phyloP scores from a whole-genome alignment of 2,329 filamentous ascomycete species.

The Erysiphe pisi region DNA sequence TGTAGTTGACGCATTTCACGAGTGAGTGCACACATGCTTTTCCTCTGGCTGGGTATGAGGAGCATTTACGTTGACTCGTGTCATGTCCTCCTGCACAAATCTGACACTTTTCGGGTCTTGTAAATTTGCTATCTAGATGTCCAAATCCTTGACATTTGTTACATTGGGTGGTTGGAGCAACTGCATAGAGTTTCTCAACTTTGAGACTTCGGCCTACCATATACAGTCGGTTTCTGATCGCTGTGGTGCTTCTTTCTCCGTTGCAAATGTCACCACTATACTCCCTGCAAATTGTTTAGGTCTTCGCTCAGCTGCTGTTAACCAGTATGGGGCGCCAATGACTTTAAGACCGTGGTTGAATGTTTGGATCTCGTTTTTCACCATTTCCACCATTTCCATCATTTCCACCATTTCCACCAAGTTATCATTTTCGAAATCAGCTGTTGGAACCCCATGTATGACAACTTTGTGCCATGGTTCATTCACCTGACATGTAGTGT shows the following conservation, averaged over 20 bases:
- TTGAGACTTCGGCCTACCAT: background rate
- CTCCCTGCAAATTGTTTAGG: background rate
- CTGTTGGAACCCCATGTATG: background rate
- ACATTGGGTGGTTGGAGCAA: background rate
- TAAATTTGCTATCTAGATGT: background rate
- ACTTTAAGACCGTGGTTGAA: background rate
- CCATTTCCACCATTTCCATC: background rate
- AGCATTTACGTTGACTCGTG: background rate
- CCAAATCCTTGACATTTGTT: background rate
- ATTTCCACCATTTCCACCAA: background rate
- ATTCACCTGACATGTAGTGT: background rate
- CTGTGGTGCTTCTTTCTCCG: background rate
- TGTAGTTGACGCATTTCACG: background rate
- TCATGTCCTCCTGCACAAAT: background rate
- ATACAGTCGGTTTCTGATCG: background rate
- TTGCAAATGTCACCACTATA: background rate
- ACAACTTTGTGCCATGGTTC: background rate
- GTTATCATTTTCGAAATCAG: background rate
- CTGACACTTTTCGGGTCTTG: background rate
- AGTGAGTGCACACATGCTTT: background rate
- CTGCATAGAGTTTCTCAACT: background rate
- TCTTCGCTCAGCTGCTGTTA: background rate
- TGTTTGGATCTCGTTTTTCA: background rate
- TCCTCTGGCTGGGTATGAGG: background rate
- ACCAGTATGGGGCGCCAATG: background rate